Conservation (phyloP, 1,139 yeast genomes). For the Taiozyma sp. region DNA sequence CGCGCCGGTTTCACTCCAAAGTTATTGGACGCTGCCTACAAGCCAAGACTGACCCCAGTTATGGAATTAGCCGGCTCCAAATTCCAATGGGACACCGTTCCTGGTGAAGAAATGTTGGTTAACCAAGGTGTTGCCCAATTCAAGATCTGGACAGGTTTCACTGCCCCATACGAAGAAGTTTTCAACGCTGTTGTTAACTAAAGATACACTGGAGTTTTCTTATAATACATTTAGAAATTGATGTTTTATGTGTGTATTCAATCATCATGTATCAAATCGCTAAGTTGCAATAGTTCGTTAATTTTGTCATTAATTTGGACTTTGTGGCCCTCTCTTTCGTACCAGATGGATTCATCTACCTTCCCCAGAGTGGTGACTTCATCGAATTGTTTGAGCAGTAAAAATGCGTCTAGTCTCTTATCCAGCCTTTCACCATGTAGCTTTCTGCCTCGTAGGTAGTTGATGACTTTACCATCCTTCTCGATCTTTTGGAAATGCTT, state of each 20-base stretch:
- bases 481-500: slow-evolving; percentile 11
- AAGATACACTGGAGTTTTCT: neutral
- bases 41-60: slow-evolving; percentile 79
- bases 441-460: slow-evolving; percentile 23
- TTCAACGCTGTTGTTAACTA: slow-evolving; percentile 49
- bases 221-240: neutral
- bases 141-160: slow-evolving; percentile 67
- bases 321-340: slow-evolving; percentile 23
- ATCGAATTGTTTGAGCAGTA: slow-evolving; percentile 19
- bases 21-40: slow-evolving; percentile 89
- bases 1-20: slow-evolving; percentile 42
- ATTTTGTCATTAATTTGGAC: slow-evolving; percentile 9
- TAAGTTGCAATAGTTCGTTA: slow-evolving; percentile 16
- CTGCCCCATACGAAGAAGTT: slow-evolving; percentile 57
- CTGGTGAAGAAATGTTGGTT: slow-evolving; percentile 89
- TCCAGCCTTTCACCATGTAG: slow-evolving; percentile 16
- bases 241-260: neutral
- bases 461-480: slow-evolving; percentile 3
- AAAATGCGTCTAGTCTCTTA: slow-evolving; percentile 5
- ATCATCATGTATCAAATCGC: slow-evolving; percentile 19
- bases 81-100: slow-evolving; percentile 66
- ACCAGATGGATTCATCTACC: slow-evolving; percentile 13
- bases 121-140: slow-evolving; percentile 92
- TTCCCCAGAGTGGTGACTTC: slow-evolving; percentile 15
- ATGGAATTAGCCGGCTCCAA: slow-evolving; percentile 68